Evolutionary conservation across 495 filamentous ascomycete species (phyloP).

Genomic region (Thozetella sp.): DNA sequence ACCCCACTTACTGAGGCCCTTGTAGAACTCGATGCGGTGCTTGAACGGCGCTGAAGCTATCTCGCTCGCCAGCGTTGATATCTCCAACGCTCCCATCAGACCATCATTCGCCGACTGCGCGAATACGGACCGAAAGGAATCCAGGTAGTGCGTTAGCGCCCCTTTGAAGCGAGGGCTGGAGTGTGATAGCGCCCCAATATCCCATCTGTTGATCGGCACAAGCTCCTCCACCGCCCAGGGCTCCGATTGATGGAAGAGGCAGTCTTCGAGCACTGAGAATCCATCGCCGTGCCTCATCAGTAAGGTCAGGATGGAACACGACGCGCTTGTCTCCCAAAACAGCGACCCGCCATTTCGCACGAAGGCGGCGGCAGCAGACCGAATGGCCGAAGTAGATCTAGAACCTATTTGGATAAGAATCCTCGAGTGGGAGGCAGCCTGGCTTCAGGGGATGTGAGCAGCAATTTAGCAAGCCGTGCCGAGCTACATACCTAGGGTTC

Average conservation of each 20-base stretch:
- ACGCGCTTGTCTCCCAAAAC: background rate
- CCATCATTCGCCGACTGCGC: background rate
- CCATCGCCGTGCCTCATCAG: background rate
- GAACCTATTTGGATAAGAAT: background rate
- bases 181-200: background rate
- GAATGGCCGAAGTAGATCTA: background rate
- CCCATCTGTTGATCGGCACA: background rate
- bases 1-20: background rate
- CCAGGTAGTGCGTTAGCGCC: background rate
- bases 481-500: background rate
- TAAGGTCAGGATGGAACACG: background rate
- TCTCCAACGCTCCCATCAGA: background rate
- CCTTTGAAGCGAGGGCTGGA: background rate
- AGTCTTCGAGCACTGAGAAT: background rate
- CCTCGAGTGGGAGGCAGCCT: background rate
- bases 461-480: no score
- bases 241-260: background rate
- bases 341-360: background rate
- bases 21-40: constrained; percentile 1
- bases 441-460: no score
- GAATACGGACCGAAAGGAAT: background rate
- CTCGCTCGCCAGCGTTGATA: background rate
- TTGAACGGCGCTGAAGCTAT: background rate
- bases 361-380: background rate
- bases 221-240: background rate